A percentile compares a stretch with the other conserved stretches of the same genome.
Conservation (phyloP, 2,329 filamentous ascomycete species). For the Sclerotinia minor region DNA sequence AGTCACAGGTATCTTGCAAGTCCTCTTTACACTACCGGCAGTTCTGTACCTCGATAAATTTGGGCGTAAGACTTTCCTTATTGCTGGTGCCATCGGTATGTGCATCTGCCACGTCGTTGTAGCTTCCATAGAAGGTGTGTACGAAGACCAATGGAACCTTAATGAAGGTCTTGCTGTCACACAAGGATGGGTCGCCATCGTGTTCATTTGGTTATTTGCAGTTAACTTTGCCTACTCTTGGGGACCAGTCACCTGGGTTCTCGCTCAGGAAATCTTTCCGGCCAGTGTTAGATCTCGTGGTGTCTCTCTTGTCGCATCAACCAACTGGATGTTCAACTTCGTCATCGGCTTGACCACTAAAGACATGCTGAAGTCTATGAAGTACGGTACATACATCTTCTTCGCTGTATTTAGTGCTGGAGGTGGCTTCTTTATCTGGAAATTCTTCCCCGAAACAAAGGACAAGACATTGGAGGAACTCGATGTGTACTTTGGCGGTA, state of each 20-base stretch:
- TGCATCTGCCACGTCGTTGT: slow-evolving; percentile 61
- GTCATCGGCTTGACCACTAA: slow-evolving; percentile 50
- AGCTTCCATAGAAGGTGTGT: slow-evolving; percentile 46
- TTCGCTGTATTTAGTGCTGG: slow-evolving; percentile 52
- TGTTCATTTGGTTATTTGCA: slow-evolving; percentile 42
- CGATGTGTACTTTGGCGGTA: slow-evolving; percentile 47
- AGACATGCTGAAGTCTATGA: slow-evolving; percentile 45
- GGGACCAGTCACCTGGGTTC: slow-evolving; percentile 43
- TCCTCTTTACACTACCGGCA: slow-evolving; percentile 63
- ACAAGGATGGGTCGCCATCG: slow-evolving; percentile 46
- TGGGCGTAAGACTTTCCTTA: slow-evolving; percentile 61
- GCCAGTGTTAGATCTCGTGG: slow-evolving; percentile 45
- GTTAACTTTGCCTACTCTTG: slow-evolving; percentile 41
- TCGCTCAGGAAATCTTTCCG: slow-evolving; percentile 46
- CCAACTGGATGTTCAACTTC: slow-evolving; percentile 51
- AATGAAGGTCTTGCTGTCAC: slow-evolving; percentile 21
- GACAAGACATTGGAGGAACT: slow-evolving; percentile 54
- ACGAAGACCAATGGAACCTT: slow-evolving; percentile 43
- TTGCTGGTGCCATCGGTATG: slow-evolving; percentile 66
- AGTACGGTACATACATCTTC: slow-evolving; percentile 59
- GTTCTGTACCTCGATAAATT: slow-evolving; percentile 66
- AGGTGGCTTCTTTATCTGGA: slow-evolving; percentile 51
- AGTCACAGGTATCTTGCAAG: slow-evolving; percentile 68
- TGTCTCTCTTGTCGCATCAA: slow-evolving; percentile 46
- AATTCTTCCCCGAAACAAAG: slow-evolving; percentile 57